These are phyloP conservation scores for Collariella sp. DNA, from an alignment of 495 filamentous ascomycete genomes.

Conservation along the genomic window DNA sequence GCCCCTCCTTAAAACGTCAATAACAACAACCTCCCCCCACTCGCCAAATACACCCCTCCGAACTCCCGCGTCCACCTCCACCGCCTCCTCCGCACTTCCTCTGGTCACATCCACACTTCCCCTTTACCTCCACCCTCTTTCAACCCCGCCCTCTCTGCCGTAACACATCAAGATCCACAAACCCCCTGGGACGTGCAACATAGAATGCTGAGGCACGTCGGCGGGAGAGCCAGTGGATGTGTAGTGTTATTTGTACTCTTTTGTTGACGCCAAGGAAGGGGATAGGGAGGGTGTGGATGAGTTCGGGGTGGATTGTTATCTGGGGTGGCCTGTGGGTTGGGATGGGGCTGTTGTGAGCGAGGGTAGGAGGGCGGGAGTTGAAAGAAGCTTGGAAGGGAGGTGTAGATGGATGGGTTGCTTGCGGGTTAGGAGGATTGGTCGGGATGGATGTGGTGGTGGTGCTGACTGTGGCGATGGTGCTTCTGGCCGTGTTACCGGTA, in stretches of 20 bases:
- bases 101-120: too few species aligned
- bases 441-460: not conserved
- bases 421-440: not conserved
- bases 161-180: not conserved
- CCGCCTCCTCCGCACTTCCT: too few species aligned
- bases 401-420: not conserved
- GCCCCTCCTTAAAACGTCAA: slow-evolving; percentile 5
- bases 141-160: not conserved
- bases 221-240: not conserved
- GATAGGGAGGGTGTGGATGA: not conserved
- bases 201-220: not conserved
- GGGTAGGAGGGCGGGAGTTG: not conserved
- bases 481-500: not conserved
- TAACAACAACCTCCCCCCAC: slow-evolving; percentile 7
- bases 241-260: too few species aligned
- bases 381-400: not conserved
- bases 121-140: too few species aligned
- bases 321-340: too few species aligned
- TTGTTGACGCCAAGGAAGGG: too few species aligned
- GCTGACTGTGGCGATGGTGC: not conserved
- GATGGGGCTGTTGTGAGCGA: not conserved
- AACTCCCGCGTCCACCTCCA: not conserved
- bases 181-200: not conserved
- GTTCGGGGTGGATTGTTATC: not conserved
- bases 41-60: not conserved